These are phyloP conservation scores for Chlorophyllum brunneum DNA, from an alignment of 768 basidiomycete genomes.

Conservation along the genomic window DNA sequence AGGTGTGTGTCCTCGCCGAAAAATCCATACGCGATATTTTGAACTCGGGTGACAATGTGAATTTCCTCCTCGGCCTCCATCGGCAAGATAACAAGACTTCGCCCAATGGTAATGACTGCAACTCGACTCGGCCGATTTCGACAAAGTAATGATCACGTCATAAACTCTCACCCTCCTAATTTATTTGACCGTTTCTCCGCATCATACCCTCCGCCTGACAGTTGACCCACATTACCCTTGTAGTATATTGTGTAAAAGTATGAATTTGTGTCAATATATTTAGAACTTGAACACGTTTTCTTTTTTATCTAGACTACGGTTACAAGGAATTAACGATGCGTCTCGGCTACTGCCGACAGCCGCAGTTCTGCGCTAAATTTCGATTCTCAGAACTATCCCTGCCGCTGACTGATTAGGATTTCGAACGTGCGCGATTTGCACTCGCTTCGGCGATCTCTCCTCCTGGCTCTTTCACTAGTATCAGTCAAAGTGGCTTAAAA, in stretches of 20 bases:
- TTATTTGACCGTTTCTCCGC: constrained; percentile 6
- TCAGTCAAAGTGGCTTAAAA: neutral
- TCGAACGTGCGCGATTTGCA: constrained; percentile 11
- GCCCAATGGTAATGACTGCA: constrained; percentile 29
- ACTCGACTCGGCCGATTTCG: constrained; percentile 32
- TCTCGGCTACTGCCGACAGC: neutral
- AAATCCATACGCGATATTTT: constrained; percentile 68
- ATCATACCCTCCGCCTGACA: neutral
- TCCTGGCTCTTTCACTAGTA: neutral
- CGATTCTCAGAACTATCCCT: neutral
- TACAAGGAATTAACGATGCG: no score
- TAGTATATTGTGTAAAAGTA: constrained; percentile 11
- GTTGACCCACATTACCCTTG: neutral
- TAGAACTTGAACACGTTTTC: neutral
- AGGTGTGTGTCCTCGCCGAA: constrained; percentile 72
- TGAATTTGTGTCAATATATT: constrained; percentile 5
- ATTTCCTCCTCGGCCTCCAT: constrained; percentile 65
- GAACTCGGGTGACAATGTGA: constrained; percentile 62
- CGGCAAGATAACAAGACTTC: constrained; percentile 25
- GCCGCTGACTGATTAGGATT: neutral
- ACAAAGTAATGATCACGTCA: constrained; percentile 36
- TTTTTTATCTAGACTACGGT: no score
- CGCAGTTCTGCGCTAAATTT: neutral
- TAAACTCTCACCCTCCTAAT: neutral
- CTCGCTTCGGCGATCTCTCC: constrained; percentile 2